Percentiles rank a stretch among this genome's conserved stretches.
Conservation (phyloP, 495 filamentous ascomycete species). For the Neurospora pannonica region DNA sequence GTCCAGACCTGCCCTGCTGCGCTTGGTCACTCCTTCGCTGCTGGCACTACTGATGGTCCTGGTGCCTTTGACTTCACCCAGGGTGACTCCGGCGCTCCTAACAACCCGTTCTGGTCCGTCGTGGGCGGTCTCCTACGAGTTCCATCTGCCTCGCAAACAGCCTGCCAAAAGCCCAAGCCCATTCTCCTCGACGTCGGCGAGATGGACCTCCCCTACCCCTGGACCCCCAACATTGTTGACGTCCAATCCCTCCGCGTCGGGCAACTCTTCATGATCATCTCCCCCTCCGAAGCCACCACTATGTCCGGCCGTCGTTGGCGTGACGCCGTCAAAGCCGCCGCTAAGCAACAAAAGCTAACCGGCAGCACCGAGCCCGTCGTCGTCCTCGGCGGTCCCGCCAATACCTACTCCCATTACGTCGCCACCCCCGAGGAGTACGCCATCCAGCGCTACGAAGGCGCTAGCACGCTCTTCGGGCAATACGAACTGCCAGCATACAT, state of each 20-base stretch:
- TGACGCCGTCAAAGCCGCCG: constrained; percentile 54
- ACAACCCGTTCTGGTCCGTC: constrained; percentile 75
- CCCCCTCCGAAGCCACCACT: constrained; percentile 81
- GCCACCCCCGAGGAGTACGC: constrained; percentile 83
- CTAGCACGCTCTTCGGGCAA: constrained; percentile 83
- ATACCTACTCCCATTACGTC: constrained; percentile 90
- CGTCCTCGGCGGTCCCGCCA: constrained; percentile 82
- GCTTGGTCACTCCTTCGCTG: constrained; percentile 88
- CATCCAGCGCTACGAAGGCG: constrained; percentile 91
- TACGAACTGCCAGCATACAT: constrained; percentile 79
- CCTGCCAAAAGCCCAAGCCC: constrained; percentile 78
- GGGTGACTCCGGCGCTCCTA: constrained; percentile 57
- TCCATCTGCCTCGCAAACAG: constrained; percentile 60
- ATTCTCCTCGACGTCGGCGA: constrained; percentile 86
- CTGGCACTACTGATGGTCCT: constrained; percentile 85
- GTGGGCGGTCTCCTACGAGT: constrained; percentile 61
- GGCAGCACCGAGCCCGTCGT: constrained; percentile 31
- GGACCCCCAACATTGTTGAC: constrained; percentile 88
- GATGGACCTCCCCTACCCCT: constrained; percentile 66
- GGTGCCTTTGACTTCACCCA: constrained; percentile 93
- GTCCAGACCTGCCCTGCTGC: constrained; percentile 81
- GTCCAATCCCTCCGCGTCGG: constrained; percentile 86
- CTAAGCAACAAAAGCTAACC: constrained; percentile 19
- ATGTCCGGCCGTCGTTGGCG: constrained; percentile 93
- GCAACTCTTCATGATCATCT: constrained; percentile 78